Conservation (phyloP, 768 basidiomycete genomes). For the Cyathus striatus region DNA sequence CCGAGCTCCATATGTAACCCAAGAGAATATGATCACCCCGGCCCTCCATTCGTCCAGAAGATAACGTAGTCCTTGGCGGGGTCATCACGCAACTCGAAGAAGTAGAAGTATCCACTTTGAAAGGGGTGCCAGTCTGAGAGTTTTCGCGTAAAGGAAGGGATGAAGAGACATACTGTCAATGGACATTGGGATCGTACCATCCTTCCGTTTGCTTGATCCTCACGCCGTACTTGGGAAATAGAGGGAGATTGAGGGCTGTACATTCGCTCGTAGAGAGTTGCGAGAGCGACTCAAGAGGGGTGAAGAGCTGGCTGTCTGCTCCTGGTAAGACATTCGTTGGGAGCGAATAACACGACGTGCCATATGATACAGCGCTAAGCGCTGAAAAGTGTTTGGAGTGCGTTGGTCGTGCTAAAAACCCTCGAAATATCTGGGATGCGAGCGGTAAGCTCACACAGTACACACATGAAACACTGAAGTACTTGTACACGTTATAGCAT, state of each 20-base stretch:
- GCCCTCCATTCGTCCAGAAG: constrained; percentile 50
- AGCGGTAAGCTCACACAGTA: too few relatives aligned
- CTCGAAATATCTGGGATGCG: too few relatives aligned
- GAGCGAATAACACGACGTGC: too few relatives aligned
- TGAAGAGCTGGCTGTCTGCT: too few relatives aligned
- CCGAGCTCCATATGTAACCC: constrained; percentile 75
- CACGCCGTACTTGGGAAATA: background rate
- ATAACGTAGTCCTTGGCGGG: constrained; percentile 59
- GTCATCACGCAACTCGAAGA: constrained; percentile 65
- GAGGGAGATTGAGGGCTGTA: background rate
- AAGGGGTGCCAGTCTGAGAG: too few relatives aligned
- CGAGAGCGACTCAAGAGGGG: background rate
- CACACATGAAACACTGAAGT: constrained; percentile 58
- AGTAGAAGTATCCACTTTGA: too few relatives aligned
- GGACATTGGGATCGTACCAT: constrained; percentile 1
- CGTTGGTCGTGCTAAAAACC: too few relatives aligned
- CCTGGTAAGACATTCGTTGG: too few relatives aligned
- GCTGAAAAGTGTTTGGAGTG: too few relatives aligned
- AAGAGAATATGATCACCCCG: constrained; percentile 38
- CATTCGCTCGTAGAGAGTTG: background rate
- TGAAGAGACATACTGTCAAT: constrained; percentile 61
- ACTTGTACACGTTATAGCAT: too few relatives aligned
- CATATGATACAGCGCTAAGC: too few relatives aligned
- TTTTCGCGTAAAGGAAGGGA: too few relatives aligned
- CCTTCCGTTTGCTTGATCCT: background rate